Conservation (phyloP, 75 land plant genomes). For the Adiantum capillusveneris region DNA sequence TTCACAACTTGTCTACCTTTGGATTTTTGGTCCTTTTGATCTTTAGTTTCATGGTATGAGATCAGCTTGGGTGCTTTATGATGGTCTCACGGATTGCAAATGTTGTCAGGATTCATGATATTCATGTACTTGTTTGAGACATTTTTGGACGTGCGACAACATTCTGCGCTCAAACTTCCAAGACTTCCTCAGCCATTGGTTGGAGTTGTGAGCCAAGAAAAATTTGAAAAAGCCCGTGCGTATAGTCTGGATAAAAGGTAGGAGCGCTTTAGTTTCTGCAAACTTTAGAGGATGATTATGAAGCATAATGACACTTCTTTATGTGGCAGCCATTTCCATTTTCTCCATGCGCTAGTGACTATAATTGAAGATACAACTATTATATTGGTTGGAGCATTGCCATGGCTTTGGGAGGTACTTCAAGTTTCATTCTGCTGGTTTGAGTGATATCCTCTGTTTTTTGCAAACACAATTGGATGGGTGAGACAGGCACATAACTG, state of each 20-base stretch:
- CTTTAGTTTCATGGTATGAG: too few species aligned
- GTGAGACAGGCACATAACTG: too few species aligned
- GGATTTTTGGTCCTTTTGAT: too few species aligned
- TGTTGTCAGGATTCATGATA: slow-evolving; percentile 90
- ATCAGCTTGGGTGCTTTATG: too few species aligned
- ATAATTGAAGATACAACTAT: slow-evolving; percentile 67
- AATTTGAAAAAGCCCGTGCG: slow-evolving; percentile 86
- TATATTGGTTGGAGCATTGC: slow-evolving; percentile 52
- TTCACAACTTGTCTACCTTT: too few species aligned
- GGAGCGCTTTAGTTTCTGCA: background rate
- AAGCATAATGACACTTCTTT: background rate
- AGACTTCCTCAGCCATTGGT: slow-evolving; percentile 66
- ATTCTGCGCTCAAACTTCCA: slow-evolving; percentile 71
- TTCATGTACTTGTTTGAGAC: slow-evolving; percentile 87
- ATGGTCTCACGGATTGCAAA: too few species aligned
- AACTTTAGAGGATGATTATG: background rate
- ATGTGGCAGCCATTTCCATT: slow-evolving; percentile 69
- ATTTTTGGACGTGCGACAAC: slow-evolving; percentile 83
- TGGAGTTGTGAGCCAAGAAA: slow-evolving; percentile 89
- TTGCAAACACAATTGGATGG: background rate
- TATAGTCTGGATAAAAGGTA: slow-evolving; percentile 97
- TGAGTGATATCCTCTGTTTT: background rate
- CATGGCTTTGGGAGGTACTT: slow-evolving; percentile 90
- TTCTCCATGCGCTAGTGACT: slow-evolving; percentile 81
- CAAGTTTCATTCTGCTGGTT: background rate